These are phyloP conservation scores for Plenodomus lindquistii DNA, from an alignment of 2,329 filamentous ascomycete species.

Conservation along the genomic window DNA sequence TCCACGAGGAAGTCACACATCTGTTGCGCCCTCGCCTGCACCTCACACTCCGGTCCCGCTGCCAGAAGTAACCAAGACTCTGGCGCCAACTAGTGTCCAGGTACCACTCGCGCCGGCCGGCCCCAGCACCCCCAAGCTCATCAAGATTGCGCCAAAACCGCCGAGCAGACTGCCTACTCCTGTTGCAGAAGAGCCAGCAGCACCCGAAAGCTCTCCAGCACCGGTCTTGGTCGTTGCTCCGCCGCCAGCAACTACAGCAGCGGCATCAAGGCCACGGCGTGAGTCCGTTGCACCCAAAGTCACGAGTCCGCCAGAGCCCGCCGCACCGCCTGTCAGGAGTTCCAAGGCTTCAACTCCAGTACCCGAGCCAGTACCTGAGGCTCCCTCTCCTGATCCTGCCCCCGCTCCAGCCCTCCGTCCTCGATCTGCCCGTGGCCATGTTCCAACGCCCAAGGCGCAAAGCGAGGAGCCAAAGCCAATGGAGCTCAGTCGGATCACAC, in stretches of 20 bases:
- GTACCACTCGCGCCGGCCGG: slow-evolving; percentile 53
- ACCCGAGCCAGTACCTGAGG: slow-evolving; percentile 15
- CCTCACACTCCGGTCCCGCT: slow-evolving; percentile 13
- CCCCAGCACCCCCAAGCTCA: slow-evolving; percentile 34
- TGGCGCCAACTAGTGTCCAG: slow-evolving; percentile 28
- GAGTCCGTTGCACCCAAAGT: slow-evolving; percentile 37
- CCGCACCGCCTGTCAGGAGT: slow-evolving; percentile 18
- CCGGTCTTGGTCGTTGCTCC: slow-evolving; percentile 7
- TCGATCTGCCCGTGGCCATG: slow-evolving; percentile 46
- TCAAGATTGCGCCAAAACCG: slow-evolving; percentile 13
- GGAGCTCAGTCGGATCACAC: slow-evolving; percentile 39
- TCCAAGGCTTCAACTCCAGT: slow-evolving; percentile 23
- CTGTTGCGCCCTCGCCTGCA: slow-evolving; percentile 17
- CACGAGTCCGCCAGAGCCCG: slow-evolving; percentile 23
- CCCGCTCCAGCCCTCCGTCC: slow-evolving; percentile 26
- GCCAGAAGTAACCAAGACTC: slow-evolving; percentile 23
- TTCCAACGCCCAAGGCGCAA: slow-evolving; percentile 50
- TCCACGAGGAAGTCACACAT: slow-evolving; percentile 10
- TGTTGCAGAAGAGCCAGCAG: slow-evolving; percentile 16
- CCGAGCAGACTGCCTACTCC: slow-evolving; percentile 23
- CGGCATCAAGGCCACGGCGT: slow-evolving; percentile 40
- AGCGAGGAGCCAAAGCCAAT: slow-evolving; percentile 52
- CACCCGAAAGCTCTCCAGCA: slow-evolving; percentile 16
- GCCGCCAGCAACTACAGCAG: slow-evolving; percentile 28
- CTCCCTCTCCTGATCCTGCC: no score